phyloP scores from a whole-genome alignment of 495 filamentous ascomycete genomes.

The Elasticomyces elasticus region DNA sequence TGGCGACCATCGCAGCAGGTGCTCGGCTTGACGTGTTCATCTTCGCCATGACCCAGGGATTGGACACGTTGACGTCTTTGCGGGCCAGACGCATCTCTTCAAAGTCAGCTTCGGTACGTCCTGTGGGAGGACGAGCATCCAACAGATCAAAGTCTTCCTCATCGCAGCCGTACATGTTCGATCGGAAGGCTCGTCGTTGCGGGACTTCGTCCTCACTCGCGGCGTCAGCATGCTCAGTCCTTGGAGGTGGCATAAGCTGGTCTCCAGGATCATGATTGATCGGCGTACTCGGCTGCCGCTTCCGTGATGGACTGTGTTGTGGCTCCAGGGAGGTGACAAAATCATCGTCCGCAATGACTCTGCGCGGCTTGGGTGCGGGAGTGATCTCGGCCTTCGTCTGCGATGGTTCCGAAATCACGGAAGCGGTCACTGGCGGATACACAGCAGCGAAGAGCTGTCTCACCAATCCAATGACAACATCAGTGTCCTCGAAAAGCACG shows the following conservation, averaged over 20 bases:
- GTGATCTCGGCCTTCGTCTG: neutral
- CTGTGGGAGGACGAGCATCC: slow-evolving; percentile 1
- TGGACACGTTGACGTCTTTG: slow-evolving; percentile 32
- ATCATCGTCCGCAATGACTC: slow-evolving; percentile 1
- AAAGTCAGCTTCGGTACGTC: slow-evolving; percentile 20
- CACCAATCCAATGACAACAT: slow-evolving; percentile 41
- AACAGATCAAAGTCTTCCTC: slow-evolving; percentile 20
- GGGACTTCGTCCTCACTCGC: neutral
- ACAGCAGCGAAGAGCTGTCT: slow-evolving; percentile 45
- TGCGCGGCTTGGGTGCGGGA: neutral
- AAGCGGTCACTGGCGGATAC: slow-evolving; percentile 34
- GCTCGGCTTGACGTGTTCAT: slow-evolving; percentile 37
- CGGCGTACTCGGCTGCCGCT: no score
- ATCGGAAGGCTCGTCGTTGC: slow-evolving; percentile 2
- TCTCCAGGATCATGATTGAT: neutral
- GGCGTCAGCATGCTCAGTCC: neutral
- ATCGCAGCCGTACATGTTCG: slow-evolving; percentile 24
- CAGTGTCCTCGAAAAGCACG: slow-evolving; percentile 61
- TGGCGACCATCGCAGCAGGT: neutral
- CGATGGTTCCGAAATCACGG: neutral
- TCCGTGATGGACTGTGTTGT: neutral
- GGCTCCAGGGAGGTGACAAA: slow-evolving; percentile 12
- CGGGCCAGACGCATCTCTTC: slow-evolving; percentile 14
- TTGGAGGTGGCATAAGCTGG: neutral
- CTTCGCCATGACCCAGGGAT: slow-evolving; percentile 54